Base-by-base conservation (phyloP, 2,329 filamentous ascomycete genomes). In the Lachnum nothofagi region DNA sequence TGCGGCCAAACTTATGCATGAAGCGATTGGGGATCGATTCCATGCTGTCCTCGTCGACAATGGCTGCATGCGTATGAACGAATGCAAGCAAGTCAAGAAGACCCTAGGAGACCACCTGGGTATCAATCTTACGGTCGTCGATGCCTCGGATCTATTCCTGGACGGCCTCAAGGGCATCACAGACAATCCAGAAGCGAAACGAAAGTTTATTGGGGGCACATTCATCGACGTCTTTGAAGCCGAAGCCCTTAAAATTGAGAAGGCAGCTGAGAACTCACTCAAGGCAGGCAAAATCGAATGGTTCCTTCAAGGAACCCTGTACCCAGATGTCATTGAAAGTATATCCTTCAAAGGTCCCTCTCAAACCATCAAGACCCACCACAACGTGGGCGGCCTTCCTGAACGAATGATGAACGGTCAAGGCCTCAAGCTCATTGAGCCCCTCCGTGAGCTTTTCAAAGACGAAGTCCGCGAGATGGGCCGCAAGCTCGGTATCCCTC, bases 71-170 rank as follows among this genome's bases (percentile, higher is more conserved):
- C 82, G 93, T 33, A 75, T 93, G 24, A 84, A 95, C 63, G 93
- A 97, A 68, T 90, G 85, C 58, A 72, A 83, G 57, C 75, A 85
- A 61, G 93, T 97, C 44, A 84, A 95, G 68, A 74, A 89, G 68
- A 91, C 82, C 0, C 78, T 97, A 2, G 76, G 77, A 1, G 68
- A 90, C 62, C 83, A 93, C 57, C 79, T 97, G 1, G 88, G 88
- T 1, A 94, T 97, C 68, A 93, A 95, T 68, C 75, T 97, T 2
- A 95, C 88, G 0, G 85, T 97, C 23, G 81, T 94, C 2, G 86
- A 97, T 65, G 90, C 82, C 0, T 77, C 78, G 8, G 76, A 94
- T 52, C 72, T 79, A 22, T 97, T 97, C 74, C 74, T 96, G n/a
- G 71, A 72, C 24, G 76, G 82, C 20, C 80, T 97, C 1, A 78